Conservation (phyloP, 495 filamentous ascomycete genomes). For the Pyrenula aspistea region DNA sequence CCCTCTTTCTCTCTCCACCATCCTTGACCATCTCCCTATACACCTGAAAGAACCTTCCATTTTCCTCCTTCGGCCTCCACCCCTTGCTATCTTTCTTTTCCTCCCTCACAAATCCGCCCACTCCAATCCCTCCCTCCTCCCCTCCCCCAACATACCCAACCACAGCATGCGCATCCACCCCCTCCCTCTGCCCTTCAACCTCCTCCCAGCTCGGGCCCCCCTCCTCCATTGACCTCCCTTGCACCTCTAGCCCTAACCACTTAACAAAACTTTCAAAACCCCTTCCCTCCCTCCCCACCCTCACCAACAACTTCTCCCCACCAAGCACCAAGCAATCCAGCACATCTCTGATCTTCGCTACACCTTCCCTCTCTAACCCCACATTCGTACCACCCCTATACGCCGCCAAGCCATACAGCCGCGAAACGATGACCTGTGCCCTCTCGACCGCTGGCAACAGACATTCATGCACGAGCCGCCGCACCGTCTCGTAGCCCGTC, state of each 20-base stretch:
- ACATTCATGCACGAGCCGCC: slow-evolving; percentile 70
- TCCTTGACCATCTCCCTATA: slow-evolving; percentile 26
- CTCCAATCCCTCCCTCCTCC: slow-evolving; percentile 32
- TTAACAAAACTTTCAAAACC: slow-evolving; percentile 68
- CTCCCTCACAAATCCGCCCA: slow-evolving; percentile 26
- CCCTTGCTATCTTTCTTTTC: neutral
- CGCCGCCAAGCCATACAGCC: slow-evolving; percentile 73
- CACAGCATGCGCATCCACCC: neutral
- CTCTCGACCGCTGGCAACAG: slow-evolving; percentile 80
- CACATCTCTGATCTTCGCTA: slow-evolving; percentile 55
- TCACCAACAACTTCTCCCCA: slow-evolving; percentile 57
- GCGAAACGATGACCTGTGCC: slow-evolving; percentile 67
- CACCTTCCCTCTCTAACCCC: slow-evolving; percentile 45
- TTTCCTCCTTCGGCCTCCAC: slow-evolving; percentile 25
- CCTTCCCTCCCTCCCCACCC: slow-evolving; percentile 63
- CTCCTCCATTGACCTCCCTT: slow-evolving; percentile 35
- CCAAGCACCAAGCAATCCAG: slow-evolving; percentile 62
- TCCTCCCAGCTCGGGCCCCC: slow-evolving; percentile 12
- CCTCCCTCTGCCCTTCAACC: neutral
- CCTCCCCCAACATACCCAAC: slow-evolving; percentile 33
- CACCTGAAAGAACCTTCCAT: slow-evolving; percentile 28
- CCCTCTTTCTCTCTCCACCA: slow-evolving; percentile 8
- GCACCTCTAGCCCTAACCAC: slow-evolving; percentile 82
- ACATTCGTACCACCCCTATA: slow-evolving; percentile 59
- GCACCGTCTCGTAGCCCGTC: slow-evolving; percentile 63